phyloP scores from a whole-genome alignment of 192 early-diverging fungal species.

The Coemansia sp. region DNA sequence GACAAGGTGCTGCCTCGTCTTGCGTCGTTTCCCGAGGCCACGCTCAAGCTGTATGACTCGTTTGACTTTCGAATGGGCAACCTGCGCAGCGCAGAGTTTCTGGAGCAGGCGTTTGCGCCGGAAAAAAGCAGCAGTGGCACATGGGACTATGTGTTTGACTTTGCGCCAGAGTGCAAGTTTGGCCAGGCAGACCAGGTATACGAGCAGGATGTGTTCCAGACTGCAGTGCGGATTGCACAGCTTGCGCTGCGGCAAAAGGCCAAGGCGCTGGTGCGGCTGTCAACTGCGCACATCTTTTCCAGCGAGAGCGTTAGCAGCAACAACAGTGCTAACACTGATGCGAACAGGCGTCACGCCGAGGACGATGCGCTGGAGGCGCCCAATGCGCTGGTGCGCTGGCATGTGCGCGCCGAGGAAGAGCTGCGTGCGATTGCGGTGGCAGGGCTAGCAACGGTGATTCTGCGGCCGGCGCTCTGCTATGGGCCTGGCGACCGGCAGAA shows the following conservation, averaged over 20 bases:
- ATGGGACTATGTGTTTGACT: constrained; percentile 95
- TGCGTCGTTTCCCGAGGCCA: constrained; percentile 27
- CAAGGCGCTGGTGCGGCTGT: constrained; percentile 80
- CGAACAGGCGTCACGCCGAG: constrained; percentile 11
- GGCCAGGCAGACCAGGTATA: constrained; percentile 77
- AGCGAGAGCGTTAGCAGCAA: not conserved
- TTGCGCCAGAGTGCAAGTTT: constrained; percentile 94
- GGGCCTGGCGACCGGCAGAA: constrained; percentile 70
- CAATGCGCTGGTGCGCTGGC: constrained; percentile 20
- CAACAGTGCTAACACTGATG: not conserved
- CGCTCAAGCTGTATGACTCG: constrained; percentile 23
- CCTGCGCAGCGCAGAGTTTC: constrained; percentile 30
- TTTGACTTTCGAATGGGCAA: constrained; percentile 54
- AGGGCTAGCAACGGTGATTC: constrained; percentile 72
- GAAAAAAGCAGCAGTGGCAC: constrained; percentile 59
- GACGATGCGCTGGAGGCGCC: constrained; percentile 23
- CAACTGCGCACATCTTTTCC: constrained; percentile 87
- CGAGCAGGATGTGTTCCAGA: constrained; percentile 46
- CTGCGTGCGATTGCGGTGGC: constrained; percentile 25
- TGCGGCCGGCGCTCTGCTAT: constrained; percentile 88
- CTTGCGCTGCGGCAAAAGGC: constrained; percentile 77
- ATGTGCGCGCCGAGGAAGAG: constrained; percentile 31
- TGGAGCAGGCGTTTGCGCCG: constrained; percentile 69
- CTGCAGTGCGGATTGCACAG: constrained; percentile 76
- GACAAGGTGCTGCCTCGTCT: constrained; percentile 46